These are phyloP conservation scores for Suillus hirtellus DNA, from an alignment of 768 basidiomycete genomes.

Conservation along the genomic window DNA sequence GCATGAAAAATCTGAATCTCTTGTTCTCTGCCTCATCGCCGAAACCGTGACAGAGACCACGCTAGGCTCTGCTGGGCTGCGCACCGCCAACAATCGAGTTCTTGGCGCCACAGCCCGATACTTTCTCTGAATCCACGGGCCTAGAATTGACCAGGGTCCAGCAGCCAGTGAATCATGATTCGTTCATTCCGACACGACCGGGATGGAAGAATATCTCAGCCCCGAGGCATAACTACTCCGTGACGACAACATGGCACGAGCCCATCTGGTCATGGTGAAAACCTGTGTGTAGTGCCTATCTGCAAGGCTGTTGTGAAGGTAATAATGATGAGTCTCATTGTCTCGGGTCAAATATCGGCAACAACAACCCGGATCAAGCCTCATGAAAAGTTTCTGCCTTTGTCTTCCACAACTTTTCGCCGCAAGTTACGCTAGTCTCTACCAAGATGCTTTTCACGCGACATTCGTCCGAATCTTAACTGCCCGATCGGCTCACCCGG, in stretches of 20 bases:
- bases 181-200: not conserved
- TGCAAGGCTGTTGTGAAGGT: not conserved
- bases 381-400: not conserved
- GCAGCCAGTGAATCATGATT: not conserved
- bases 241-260: not conserved
- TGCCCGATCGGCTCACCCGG: slow-evolving; percentile 1
- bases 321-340: slow-evolving; percentile 1
- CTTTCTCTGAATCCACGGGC: not conserved
- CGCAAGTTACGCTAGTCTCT: not conserved
- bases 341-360: not conserved
- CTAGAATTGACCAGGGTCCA: not conserved
- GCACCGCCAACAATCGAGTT: not conserved
- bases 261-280: not conserved
- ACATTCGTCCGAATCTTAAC: not conserved
- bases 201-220: slow-evolving; percentile 2
- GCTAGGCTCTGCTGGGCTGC: not conserved
- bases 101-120: not conserved
- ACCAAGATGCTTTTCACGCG: not conserved
- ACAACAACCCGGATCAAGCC: not conserved
- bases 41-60: not conserved
- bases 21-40: not conserved
- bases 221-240: not conserved
- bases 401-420: not conserved
- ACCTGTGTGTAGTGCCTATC: slow-evolving; percentile 4
- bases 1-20: not conserved